Evolutionary conservation across 139 green algal genomes (phyloP), one percentile per base, ranked within the genome.

Genomic region (Chlamydomonas sphaeroides): DNA sequence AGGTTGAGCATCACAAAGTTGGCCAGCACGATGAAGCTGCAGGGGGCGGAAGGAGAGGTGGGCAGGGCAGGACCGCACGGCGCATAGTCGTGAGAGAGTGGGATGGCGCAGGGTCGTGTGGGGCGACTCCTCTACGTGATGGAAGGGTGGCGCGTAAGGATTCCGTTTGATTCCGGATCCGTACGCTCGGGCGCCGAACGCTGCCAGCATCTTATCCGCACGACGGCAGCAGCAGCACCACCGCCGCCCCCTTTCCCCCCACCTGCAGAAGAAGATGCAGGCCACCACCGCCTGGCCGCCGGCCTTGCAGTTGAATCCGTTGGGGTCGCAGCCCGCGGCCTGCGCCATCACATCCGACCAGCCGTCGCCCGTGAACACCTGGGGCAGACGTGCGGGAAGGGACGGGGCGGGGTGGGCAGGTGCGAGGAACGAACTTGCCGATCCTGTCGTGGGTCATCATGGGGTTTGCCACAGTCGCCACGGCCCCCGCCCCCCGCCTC

Each of bases 1-100:
- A 95, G 80, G 67, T 95, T 93, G 42, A 94, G 85, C 81, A 95
- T 79, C 11, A 95, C 67, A 71, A 95, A 92, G 33, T 62, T 82
- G 57, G 63, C 76, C 14, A 83, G 33, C 36, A 76, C 61, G 35
- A 76, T 61, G 51, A 76, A 84, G 65, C 78, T 84, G 65, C 48
- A n/a, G n/a, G n/a, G n/a, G n/a, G n/a, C n/a, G n/a, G n/a, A n/a
- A n/a, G n/a, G n/a, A n/a, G n/a, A n/a, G n/a, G n/a, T n/a, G n/a
- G n/a, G n/a, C n/a, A n/a, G n/a, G n/a, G n/a, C n/a, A n/a, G n/a
- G n/a, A n/a, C n/a, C n/a, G n/a, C n/a, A n/a, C n/a, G n/a, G n/a
- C n/a, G n/a, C n/a, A n/a, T n/a, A 21, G 45, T 51, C 45, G 14
- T 21, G 45, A 51, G 14, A 21, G 10, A 51, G 45, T 14, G 10